phyloP scores from a whole-genome alignment of 129 eudicot species.

The Oenanthe sinensis region DNA sequence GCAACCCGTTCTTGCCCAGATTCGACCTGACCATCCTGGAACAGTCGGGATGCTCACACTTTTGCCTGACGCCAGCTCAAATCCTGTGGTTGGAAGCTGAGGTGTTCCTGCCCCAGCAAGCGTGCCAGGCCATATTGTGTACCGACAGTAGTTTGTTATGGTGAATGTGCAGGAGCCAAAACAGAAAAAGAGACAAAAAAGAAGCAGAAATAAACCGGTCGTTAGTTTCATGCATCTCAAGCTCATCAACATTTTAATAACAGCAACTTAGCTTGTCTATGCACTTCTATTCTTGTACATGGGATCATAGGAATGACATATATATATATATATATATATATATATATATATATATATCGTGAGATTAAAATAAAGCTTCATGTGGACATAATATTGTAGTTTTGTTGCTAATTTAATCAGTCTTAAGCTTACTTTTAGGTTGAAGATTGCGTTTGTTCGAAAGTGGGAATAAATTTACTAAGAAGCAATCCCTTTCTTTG shows the following conservation, averaged over 20 bases:
- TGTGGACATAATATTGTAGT: constrained; percentile 23
- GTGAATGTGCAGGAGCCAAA: constrained; percentile 49
- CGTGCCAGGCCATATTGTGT: constrained; percentile 91
- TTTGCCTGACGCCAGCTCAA: constrained; percentile 58
- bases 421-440: constrained; percentile 30
- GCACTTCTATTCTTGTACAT: not conserved
- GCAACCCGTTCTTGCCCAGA: constrained; percentile 96
- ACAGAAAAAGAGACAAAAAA: constrained; percentile 10
- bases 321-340: no score
- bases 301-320: not conserved
- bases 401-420: constrained; percentile 22
- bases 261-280: not conserved
- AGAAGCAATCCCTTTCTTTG: constrained; percentile 76
- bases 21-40: constrained; percentile 86
- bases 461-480: constrained; percentile 27
- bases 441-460: constrained; percentile 27
- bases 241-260: constrained; percentile 22
- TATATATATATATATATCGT: not conserved
- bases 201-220: constrained; percentile 2
- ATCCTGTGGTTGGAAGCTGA: constrained; percentile 64
- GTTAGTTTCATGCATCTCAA: constrained; percentile 7
- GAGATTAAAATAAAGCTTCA: not conserved
- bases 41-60: constrained; percentile 40
- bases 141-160: constrained; percentile 68
- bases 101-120: constrained; percentile 79